phyloP scores from a whole-genome alignment of 768 basidiomycete species.

The Paxillus ammoniavirescens region DNA sequence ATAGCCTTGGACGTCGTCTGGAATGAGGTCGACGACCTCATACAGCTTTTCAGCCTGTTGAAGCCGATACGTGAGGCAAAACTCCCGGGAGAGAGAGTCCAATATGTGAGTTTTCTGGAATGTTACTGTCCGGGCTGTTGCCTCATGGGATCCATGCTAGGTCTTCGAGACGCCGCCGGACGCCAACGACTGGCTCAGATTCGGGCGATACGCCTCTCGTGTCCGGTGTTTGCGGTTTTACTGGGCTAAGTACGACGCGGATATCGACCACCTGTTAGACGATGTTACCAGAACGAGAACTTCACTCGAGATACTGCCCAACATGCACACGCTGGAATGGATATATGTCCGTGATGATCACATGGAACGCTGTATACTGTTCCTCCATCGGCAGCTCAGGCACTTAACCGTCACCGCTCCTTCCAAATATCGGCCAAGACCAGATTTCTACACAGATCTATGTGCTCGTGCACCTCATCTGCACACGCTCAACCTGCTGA shows the following conservation, averaged over 20 bases:
- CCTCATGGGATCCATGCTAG: conserved; percentile 25
- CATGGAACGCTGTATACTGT: conserved; percentile 44
- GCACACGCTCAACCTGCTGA: conserved; percentile 45
- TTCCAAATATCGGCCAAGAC: conserved; percentile 10
- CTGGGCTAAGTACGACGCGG: conserved; percentile 12
- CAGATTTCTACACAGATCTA: conserved; percentile 36
- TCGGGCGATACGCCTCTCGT: conserved; percentile 50
- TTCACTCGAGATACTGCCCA: conserved; percentile 52
- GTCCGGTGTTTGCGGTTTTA: conserved; percentile 39
- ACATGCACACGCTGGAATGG: conserved; percentile 53
- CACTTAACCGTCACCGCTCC: conserved; percentile 33
- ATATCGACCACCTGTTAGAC: conserved; percentile 34
- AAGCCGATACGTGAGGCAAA: conserved; percentile 37
- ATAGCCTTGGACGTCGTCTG: too few species aligned
- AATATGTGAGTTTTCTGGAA: conserved; percentile 19
- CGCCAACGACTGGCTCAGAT: too few species aligned
- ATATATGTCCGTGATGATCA: conserved; percentile 18
- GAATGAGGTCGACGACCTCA: conserved; percentile 48
- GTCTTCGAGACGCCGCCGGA: conserved; percentile 40
- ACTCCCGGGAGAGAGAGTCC: not conserved
- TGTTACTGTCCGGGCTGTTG: too few species aligned
- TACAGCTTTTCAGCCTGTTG: conserved; percentile 47
- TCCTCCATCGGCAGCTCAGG: conserved; percentile 56
- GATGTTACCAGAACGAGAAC: conserved; percentile 57
- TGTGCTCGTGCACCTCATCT: conserved; percentile 52